These are phyloP conservation scores for Botryotinia convoluta DNA, from an alignment of 2,329 filamentous ascomycete species.

Conservation along the genomic window DNA sequence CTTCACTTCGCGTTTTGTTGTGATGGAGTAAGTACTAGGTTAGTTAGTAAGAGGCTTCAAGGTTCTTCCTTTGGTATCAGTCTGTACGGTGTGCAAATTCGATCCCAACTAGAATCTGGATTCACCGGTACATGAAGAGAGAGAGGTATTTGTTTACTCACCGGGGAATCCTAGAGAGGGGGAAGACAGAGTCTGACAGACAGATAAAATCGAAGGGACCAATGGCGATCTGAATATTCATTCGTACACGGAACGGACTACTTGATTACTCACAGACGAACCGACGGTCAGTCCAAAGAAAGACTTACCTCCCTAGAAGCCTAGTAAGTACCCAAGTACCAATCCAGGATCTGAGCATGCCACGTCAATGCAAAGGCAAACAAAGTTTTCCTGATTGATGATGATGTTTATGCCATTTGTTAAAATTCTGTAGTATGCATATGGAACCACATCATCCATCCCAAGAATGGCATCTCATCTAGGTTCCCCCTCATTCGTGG, in stretches of 20 bases:
- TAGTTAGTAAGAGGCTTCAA: not conserved
- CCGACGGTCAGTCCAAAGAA: not conserved
- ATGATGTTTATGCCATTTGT: constrained; percentile 8
- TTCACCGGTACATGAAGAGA: not conserved
- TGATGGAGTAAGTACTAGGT: not conserved
- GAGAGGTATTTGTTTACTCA: not conserved
- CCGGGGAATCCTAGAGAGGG: not conserved
- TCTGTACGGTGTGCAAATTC: not conserved
- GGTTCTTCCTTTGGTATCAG: not conserved
- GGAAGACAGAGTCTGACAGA: not conserved
- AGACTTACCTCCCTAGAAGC: too few relatives aligned
- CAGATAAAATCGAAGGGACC: not conserved
- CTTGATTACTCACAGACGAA: not conserved
- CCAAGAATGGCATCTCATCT: not conserved
- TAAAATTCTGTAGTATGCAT: not conserved
- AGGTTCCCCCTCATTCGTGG: not conserved
- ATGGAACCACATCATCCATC: not conserved
- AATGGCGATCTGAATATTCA: not conserved
- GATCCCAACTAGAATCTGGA: not conserved
- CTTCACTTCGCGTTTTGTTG: not conserved
- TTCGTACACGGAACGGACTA: not conserved
- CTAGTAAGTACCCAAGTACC: not conserved
- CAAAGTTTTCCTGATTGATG: not conserved
- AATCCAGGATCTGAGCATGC: not conserved
- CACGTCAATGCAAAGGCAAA: constrained; percentile 15